These are phyloP conservation scores for Globisporangium nunn DNA, from an alignment of 352 stramenopile genomes.

Conservation along the genomic window DNA sequence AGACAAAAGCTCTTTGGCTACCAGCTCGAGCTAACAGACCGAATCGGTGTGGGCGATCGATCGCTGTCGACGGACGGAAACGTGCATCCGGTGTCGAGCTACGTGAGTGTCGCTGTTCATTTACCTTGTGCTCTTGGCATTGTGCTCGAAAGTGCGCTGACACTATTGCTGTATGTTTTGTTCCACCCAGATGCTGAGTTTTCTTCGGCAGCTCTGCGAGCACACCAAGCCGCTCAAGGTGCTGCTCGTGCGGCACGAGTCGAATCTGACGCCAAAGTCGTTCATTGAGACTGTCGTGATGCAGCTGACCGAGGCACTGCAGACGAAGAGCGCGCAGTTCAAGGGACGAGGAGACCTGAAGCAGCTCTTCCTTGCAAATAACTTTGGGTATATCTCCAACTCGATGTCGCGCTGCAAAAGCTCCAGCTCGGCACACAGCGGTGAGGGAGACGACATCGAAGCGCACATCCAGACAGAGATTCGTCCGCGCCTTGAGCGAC, in stretches of 20 bases:
- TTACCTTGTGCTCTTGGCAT: no score
- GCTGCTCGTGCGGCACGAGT: constrained; percentile 43
- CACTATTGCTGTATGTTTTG: not conserved
- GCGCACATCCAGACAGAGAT: constrained; percentile 56
- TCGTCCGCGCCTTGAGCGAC: constrained; percentile 72
- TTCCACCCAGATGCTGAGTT: constrained; percentile 48
- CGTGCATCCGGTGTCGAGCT: constrained; percentile 66
- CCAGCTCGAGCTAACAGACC: constrained; percentile 52
- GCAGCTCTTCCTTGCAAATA: constrained; percentile 92
- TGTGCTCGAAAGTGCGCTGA: not conserved
- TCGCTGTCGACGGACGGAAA: constrained; percentile 67
- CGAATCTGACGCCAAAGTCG: constrained; percentile 32
- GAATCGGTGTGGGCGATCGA: constrained; percentile 20
- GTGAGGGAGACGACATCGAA: constrained; percentile 39
- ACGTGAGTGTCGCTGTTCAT: constrained; percentile 23
- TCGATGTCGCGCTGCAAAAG: constrained; percentile 49
- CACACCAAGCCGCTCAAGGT: constrained; percentile 52
- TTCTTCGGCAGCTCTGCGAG: constrained; percentile 65
- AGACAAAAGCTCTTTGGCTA: constrained; percentile 62
- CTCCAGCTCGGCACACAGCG: constrained; percentile 4
- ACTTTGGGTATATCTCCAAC: constrained; percentile 87
- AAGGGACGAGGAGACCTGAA: constrained; percentile 57
- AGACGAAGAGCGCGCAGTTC: constrained; percentile 37
- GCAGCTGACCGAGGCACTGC: constrained; percentile 57
- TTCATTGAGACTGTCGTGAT: constrained; percentile 63